Evolutionary conservation across 1,284 basidiomycete genomes (phyloP), one percentile per base, ranked within the genome.

Genomic region (Cutaneotrichosporon mucoides): DNA sequence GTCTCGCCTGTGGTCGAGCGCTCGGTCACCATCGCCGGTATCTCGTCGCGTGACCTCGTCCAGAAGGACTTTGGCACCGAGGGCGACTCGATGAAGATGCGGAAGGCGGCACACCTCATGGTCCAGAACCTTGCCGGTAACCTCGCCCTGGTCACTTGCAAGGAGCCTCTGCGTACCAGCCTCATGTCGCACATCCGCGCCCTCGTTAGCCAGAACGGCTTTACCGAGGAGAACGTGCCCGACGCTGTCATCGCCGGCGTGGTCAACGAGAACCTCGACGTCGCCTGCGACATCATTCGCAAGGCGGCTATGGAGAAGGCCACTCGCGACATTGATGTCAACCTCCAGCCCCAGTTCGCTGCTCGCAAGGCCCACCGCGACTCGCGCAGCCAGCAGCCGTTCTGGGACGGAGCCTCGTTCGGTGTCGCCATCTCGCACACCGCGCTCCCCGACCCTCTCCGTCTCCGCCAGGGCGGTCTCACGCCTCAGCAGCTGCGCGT

Each of bases 221-320:
- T 94, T 75, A 86, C 82, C 49, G 93, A 97, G 73, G 81, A 82
- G 48, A 79, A 79, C 56, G 74, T 77, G 57, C 82, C 79, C 41
- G 83, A 82, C 66, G 81, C 79, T 47, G 81, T 81, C 48, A 84
- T 98, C 59, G 79, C 86, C 34, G 81, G 94, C 38, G 84, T 99
- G 50, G 92, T 95, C 42, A 85, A 88, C 66, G 94, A 98, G 71
- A 99, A 99, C 71, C 82, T 98, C 62, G 94, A 99, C 59, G 82
- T 93, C 55, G 95, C 95, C 13, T 98, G 95, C 75, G 85, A 86
- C 57, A 90, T 94, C 6, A 93, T 99, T 65, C 94, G 98, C 79
- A 95, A 92, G 75, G 94, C 94, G 7, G 96, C 96, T 1, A 97
- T 97, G 90, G 94, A 99, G 71, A 88, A 93, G 67, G 94, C 94